Conservation (phyloP, 768 basidiomycete species). For the Russula abietina region DNA sequence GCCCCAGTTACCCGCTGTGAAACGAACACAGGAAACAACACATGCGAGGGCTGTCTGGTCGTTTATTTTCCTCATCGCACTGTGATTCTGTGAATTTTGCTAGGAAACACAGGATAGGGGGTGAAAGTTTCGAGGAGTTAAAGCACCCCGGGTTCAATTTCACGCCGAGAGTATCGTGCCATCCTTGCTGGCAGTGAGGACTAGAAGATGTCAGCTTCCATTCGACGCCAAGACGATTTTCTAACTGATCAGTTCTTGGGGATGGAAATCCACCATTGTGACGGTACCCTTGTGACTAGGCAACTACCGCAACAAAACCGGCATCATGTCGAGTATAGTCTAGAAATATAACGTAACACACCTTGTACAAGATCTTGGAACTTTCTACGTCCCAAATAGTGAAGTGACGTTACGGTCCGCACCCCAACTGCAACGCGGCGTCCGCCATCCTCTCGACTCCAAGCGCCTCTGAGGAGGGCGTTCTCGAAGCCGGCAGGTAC, state of each 20-base stretch:
- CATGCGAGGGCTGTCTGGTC: constrained; percentile 17
- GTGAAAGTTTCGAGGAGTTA: neutral
- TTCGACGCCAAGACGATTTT: constrained; percentile 18
- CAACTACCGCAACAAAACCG: constrained; percentile 41
- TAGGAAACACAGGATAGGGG: constrained; percentile 2
- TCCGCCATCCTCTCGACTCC: constrained; percentile 84
- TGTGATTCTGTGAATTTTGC: constrained; percentile 9
- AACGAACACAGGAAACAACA: constrained; percentile 14
- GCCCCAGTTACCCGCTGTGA: constrained; percentile 13
- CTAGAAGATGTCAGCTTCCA: constrained; percentile 36
- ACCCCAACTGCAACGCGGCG: constrained; percentile 81
- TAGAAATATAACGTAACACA: constrained; percentile 31
- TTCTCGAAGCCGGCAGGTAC: constrained; percentile 95
- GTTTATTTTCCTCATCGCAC: constrained; percentile 24
- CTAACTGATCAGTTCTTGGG: constrained; percentile 91
- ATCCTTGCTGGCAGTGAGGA: constrained; percentile 90
- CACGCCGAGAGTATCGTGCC: constrained; percentile 87
- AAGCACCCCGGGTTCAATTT: constrained; percentile 60
- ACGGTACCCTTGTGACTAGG: constrained; percentile 97
- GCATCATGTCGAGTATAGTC: neutral
- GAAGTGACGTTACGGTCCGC: constrained; percentile 80
- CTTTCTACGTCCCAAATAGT: constrained; percentile 85
- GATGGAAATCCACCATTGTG: constrained; percentile 92
- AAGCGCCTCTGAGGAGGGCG: constrained; percentile 73
- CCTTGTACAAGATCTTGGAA: constrained; percentile 72